phyloP scores from a whole-genome alignment of 192 early-diverging fungal genomes.

The Backusella sp. region DNA sequence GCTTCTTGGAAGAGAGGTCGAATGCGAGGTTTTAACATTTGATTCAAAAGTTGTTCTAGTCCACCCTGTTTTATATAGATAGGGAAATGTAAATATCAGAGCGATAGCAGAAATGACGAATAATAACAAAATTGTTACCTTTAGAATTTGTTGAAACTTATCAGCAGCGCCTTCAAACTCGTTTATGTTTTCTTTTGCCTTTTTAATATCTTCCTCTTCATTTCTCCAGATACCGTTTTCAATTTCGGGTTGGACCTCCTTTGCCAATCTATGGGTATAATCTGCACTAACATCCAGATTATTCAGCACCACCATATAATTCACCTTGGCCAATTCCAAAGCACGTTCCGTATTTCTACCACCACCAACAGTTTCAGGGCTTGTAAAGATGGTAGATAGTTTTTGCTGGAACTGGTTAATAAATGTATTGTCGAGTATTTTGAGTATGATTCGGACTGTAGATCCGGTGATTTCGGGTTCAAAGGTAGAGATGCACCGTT shows the following conservation, averaged over 20 bases:
- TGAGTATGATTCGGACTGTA: conserved; percentile 65
- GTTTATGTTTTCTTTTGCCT: conserved; percentile 57
- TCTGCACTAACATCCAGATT: conserved; percentile 83
- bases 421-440: conserved; percentile 69
- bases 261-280: conserved; percentile 74
- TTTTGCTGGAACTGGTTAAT: conserved; percentile 61
- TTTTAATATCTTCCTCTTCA: conserved; percentile 50
- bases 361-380: not conserved
- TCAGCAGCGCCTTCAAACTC: conserved; percentile 55
- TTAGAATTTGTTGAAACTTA: conserved; percentile 66
- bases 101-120: conserved; percentile 1
- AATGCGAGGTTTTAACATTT: conserved; percentile 78
- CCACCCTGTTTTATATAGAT: conserved; percentile 23
- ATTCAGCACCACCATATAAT: conserved; percentile 80
- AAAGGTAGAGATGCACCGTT: conserved; percentile 70
- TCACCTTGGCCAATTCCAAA: conserved; percentile 53
- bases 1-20: conserved; percentile 77
- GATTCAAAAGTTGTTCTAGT: conserved; percentile 80
- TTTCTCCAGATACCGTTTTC: conserved; percentile 38
- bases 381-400: conserved; percentile 50
- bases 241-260: conserved; percentile 62
- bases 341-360: conserved; percentile 34
- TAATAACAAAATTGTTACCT: conserved; percentile 39
- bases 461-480: conserved; percentile 68
- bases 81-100: conserved; percentile 15